Base-by-base conservation (phyloP, 1,284 basidiomycete species). In the Ustanciosporium gigantosporum region DNA sequence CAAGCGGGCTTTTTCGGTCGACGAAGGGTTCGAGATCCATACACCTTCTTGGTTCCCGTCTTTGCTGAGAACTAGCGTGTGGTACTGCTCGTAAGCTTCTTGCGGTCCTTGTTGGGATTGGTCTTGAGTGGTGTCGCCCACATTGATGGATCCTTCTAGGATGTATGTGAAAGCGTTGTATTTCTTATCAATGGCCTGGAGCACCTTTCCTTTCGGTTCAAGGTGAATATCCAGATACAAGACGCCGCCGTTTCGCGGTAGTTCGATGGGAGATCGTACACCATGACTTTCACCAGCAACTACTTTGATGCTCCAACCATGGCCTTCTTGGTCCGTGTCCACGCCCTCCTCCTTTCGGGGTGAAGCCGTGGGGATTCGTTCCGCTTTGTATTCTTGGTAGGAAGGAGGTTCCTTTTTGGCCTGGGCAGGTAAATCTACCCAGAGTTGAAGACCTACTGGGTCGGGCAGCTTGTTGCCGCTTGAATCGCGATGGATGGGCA, bases 221-320 rank as follows among this genome's bases (percentile, higher is more conserved):
- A 94, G 87, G 50, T 81, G 84, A 52, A 89, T 80, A 76, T 95
- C 91, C 81, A 94, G 87, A 79, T 87, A 96, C 88, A 90, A 92
- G 79, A 91, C 93, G 2, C 91, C 91, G 14, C 91, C 92, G 29
- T 60, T 60, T 19, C 66, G 45, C 4, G 93, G 84, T 0, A 90
- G 88, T 42, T 88, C 82, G 22, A 97, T 91, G 16, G 91, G 91
- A 2, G 90, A 92, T 73, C 88, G 85, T 9, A 88, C 83, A 8
- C 89, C 91, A 66, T 91, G 85, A 53, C 88, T 89, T 75, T 87
- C 87, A 13, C 94, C 94, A 52, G 88, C 90, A 62, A 97, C 89
- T 31, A 97, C 87, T 67, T 86, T 90, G 72, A 96, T 82, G 56
- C 25, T 36, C 64, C 83, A 83, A 24, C 88, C 83, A 13, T 84